These are phyloP conservation scores for Ogataea methylovora DNA, from an alignment of 805 yeast species.

Conservation along the genomic window DNA sequence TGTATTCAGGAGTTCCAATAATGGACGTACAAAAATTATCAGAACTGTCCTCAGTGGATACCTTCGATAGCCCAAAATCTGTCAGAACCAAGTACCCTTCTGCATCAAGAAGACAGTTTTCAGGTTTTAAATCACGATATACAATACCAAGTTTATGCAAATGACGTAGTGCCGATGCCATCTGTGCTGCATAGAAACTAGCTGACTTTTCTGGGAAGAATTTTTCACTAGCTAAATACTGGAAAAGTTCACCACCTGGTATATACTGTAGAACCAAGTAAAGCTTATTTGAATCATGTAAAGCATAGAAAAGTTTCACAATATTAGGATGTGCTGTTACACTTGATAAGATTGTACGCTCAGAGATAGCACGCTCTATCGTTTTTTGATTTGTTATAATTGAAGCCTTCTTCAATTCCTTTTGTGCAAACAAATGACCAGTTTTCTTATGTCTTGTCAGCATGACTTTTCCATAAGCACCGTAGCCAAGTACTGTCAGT, in stretches of 20 bases:
- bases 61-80: slow-evolving; percentile 74
- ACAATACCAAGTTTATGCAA: slow-evolving; percentile 73
- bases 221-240: slow-evolving; percentile 40
- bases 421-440: slow-evolving; percentile 70
- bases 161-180: slow-evolving; percentile 68
- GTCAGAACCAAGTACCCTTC: slow-evolving; percentile 75
- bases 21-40: slow-evolving; percentile 45
- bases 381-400: slow-evolving; percentile 45
- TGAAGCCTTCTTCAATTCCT: slow-evolving; percentile 74
- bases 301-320: slow-evolving; percentile 74
- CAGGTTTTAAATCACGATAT: slow-evolving; percentile 84
- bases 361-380: slow-evolving; percentile 71
- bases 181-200: slow-evolving; percentile 72
- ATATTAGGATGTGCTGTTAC: slow-evolving; percentile 71
- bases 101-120: slow-evolving; percentile 70
- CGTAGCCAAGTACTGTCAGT: slow-evolving; percentile 69
- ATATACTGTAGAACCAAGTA: slow-evolving; percentile 73
- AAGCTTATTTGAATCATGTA: slow-evolving; percentile 68
- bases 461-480: slow-evolving; percentile 82
- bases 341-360: slow-evolving; percentile 55
- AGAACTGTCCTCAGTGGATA: slow-evolving; percentile 20
- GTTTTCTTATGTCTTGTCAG: slow-evolving; percentile 57
- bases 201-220: slow-evolving; percentile 52
- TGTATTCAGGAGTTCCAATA: slow-evolving; percentile 73
- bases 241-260: slow-evolving; percentile 85